Evolutionary conservation across 768 basidiomycete genomes (phyloP).

Genomic region (Heimioporus sp.): DNA sequence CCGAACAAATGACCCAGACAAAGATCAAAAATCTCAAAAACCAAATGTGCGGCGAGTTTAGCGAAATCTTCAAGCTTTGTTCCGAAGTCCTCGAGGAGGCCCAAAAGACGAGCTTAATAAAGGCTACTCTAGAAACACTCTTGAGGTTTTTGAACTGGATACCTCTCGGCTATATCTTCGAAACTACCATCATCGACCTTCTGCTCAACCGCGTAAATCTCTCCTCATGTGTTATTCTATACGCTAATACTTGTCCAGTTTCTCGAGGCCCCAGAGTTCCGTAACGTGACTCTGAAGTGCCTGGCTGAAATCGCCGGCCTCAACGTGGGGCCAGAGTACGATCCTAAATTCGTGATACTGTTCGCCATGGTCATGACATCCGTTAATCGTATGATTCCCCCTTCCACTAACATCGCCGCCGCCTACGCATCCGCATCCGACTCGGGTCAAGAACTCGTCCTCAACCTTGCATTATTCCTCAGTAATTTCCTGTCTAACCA

Average conservation of each 20-base stretch:
- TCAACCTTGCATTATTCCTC: conserved; percentile 97
- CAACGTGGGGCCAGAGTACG: conserved; percentile 94
- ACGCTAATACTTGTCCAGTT: conserved; percentile 53
- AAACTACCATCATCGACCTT: conserved; percentile 94
- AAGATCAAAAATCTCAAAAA: conserved; percentile 98
- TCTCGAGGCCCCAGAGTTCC: conserved; percentile 94
- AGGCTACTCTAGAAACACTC: conserved; percentile 90
- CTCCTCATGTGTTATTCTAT: conserved; percentile 6
- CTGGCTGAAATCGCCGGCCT: conserved; percentile 94
- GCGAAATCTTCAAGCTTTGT: conserved; percentile 97
- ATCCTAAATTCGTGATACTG: conserved; percentile 94
- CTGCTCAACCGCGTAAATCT: conserved; percentile 81
- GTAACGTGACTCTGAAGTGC: conserved; percentile 95
- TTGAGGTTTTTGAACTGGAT: conserved; percentile 99
- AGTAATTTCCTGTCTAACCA: conserved; percentile 94
- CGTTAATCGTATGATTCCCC: conserved; percentile 95
- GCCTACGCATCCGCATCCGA: conserved; percentile 90
- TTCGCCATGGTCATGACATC: conserved; percentile 99
- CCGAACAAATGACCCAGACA: conserved; percentile 97
- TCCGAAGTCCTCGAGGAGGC: conserved; percentile 96
- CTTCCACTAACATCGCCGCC: conserved; percentile 89
- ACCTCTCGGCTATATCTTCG: conserved; percentile 97
- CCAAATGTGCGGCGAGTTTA: conserved; percentile 96
- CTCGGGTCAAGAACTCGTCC: conserved; percentile 92
- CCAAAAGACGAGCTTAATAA: conserved; percentile 93